Percentiles rank a stretch among this genome's conserved stretches.
Conservation (phyloP, 2,329 filamentous ascomycete species). For the Emericellopsis cladophorae region DNA sequence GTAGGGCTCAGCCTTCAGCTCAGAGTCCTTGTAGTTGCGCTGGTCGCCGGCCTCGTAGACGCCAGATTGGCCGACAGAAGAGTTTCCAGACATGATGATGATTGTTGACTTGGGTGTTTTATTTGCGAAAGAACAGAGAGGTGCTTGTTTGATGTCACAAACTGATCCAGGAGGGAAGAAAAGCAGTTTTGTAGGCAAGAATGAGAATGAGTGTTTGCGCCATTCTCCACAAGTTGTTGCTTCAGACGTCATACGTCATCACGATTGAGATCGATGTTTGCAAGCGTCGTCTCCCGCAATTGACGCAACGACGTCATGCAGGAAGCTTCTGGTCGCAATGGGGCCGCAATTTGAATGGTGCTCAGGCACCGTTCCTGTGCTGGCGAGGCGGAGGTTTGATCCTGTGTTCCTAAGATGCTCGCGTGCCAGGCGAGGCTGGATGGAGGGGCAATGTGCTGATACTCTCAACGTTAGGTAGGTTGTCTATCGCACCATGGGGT, state of each 20-base stretch:
- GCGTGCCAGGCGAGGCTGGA: too few species aligned
- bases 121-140: neutral
- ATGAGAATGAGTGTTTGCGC: neutral
- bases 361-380: too few species aligned
- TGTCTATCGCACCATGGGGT: too few species aligned
- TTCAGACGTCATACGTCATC: too few species aligned
- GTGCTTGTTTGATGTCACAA: neutral
- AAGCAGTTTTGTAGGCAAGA: too few species aligned
- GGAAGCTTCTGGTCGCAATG: too few species aligned
- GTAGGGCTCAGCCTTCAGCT: conserved; percentile 48
- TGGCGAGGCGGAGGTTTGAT: too few species aligned
- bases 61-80: conserved; percentile 51
- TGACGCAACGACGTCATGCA: neutral
- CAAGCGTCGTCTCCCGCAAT: neutral
- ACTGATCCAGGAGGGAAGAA: neutral
- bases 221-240: too few species aligned
- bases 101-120: neutral
- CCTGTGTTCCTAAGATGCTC: too few species aligned
- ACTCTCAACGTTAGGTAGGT: too few species aligned
- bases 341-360: too few species aligned
- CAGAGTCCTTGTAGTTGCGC: conserved; percentile 45
- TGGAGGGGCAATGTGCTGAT: too few species aligned
- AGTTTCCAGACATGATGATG: conserved; percentile 26
- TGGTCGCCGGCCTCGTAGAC: conserved; percentile 73
- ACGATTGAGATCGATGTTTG: neutral